Evolutionary conservation across 2,329 filamentous ascomycete species (phyloP), one percentile per base, ranked within the genome.

Genomic region (Parastagonospora nodorum): DNA sequence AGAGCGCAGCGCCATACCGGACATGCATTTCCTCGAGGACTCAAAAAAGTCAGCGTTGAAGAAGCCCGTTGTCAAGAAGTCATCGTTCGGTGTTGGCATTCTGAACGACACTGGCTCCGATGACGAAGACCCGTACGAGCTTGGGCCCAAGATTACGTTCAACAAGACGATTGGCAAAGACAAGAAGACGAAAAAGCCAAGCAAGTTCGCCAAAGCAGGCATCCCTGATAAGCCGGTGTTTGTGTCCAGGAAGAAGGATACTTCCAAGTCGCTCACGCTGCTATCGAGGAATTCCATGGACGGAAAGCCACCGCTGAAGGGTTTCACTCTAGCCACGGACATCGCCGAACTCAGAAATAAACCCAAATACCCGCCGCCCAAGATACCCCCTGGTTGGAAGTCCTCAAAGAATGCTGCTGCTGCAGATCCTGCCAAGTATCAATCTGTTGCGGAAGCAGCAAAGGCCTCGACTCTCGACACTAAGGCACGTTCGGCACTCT

Each of bases 21-120:
- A 55, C 16, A 48, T 68, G n/a, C 58, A 66, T 9, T 69, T 64
- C 40, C 52, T 70, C 5, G 63, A 66, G 14, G 51, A 29, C 8
- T 53, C 55, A 6, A 59, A 56, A 2, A 67, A 66, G 29, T 12
- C 55, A 8, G 43, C 42, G 4, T 41, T 51, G 4, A 66, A 76
- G 70, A 79, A 78, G 44, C 61, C 63, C 51, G 51, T 69, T 19
- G 81, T 79, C 45, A 83, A 84, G 48, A 88, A 87, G 65, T 84
- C 88, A 2, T 90, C 89, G 0, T 90, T 97, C 57, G 93, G 93
- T 0, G 87, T 96, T 11, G 93, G 93, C 0, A 81, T 97, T 1
- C 75, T 97, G 39, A 97, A 97, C 64, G 93, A 97, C 60, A 94
- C 88, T 15, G 92, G 92, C 9, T 97, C 93, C 4, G 94, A 97